Evolutionary conservation across 768 basidiomycete genomes (phyloP), one percentile per base, ranked within the genome.

Genomic region (Rhizopogon sp.): DNA sequence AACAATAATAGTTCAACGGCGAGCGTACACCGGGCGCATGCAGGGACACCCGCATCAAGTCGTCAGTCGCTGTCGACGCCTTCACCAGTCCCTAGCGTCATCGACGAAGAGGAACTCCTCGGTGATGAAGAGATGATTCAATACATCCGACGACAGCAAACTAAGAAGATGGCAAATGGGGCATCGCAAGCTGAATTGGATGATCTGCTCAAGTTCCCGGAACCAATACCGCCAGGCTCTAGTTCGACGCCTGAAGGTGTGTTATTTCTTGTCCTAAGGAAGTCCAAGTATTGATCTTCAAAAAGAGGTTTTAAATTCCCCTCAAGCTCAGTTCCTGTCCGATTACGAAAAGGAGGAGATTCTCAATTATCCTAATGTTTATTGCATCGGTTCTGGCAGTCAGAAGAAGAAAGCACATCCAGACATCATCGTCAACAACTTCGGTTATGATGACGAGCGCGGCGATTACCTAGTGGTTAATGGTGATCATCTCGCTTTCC

Each of bases 71-170:
- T 87, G 22, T 92, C 88, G 4, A 91, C 90, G 1, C 90, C 92
- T 3, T 96, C 94, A 1, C 93, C 94, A 0, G 83, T 81, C 6
- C 86, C 87, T 28, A 85, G 83, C 60, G 75, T 81, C 2, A 75
- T 89, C 3, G 92, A 92, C 56, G 94, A 95, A 56, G 93, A 95
- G 58, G 91, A 95, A 67, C 50, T 88, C 6, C 72, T 89, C 16
- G 97, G 91, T 14, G 97, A 99, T 65, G 94, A 97, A 58, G 97
- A 99, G 74, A 99, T 99, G 97, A 71, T 90, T 64, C 87, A 89
- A 56, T 99, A 96, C 70, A 90, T 98, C 59, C 83, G 84, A 60
- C 82, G 94, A 25, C 91, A 97, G 60, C 88, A 93, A 61, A 83
- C 90, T 39, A 93, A 93, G 76, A 92, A 88, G 70, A 68, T 93